Base-by-base conservation (phyloP, 306 rosid species). In the Trifolium dubium region DNA sequence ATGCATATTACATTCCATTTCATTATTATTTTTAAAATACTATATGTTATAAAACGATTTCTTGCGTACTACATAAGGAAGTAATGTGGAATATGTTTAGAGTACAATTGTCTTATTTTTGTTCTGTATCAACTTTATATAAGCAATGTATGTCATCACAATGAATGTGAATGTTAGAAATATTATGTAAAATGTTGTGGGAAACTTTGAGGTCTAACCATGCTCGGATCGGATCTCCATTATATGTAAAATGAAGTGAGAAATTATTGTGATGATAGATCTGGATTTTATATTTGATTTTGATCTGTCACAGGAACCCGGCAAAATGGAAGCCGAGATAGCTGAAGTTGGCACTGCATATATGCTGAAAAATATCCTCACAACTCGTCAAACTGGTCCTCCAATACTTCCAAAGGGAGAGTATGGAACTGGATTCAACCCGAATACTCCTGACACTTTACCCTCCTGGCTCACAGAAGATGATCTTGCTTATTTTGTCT, bases 391-490 rank as follows among this genome's bases (percentile, higher is more conserved):
- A 13, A 30, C 78, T n/a, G 85, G 75, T 32, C 85, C 89, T 10
- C 80, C 79, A 15, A 77, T 81, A 31, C 6, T 86, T 11, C 85
- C 83, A 1, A 74, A 77, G 28, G 85, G 82, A 62, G 71, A 58
- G 8, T 76, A 15, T 56, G 83, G 66, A 55, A 64, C 41, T 6
- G 77, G 70, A 3, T 72, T 85, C 65, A 46, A 78, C 32, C 67
- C 79, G 0, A 8, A 80, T 19, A 41, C 55, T 3, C 60, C 72
- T 10, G 5, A 79, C 0, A 18, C 35, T 17, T 74, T 81, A 18
- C 88, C 84, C 1, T 55, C 86, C 30, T 88, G 89, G 92, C 81
- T 88, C 73, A 49, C 87, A 17, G 31, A 85, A 65, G 76, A 82
- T 3, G 88, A 85, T 51, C 61, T 88, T 18, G 77, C 53, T 41